Evolutionary conservation across 2,329 filamentous ascomycete genomes (phyloP), one percentile per base, ranked within the genome.

Genomic region (Trichoderma semiorbis): DNA sequence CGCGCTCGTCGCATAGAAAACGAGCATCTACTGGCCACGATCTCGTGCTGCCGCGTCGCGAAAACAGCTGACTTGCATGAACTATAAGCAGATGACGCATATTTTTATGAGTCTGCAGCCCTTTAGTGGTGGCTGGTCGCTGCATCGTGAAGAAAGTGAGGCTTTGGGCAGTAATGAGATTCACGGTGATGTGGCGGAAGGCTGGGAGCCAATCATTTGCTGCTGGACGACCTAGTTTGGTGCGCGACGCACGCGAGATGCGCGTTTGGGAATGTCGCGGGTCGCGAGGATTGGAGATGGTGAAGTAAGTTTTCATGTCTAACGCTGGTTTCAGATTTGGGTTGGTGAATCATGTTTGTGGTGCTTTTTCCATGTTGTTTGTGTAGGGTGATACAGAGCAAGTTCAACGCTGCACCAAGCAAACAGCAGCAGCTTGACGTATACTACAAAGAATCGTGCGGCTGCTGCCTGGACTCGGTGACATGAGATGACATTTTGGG

Each of bases 1-100:
- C 63, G 43, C 63, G 62, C 26, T 53, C 39, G 70, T 70, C 65
- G 47, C 66, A 62, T 21, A 18, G 66, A 72, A 70, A 68, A 69
- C 72, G 55, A 61, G 3, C 53, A 32, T 36, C 16, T 18, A 57
- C 47, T 70, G 60, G 57, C 47, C 34, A 14, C 5, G 16, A 43
- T 53, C 5, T 16, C 32, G 24, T 32, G 70, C 30, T 34, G 63
- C 64, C 74, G 73, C 74, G 74, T 75, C 75, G 74, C 75, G 75
- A 74, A 76, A 74, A 66, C 75, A 76, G 73, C 72, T 75, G 74
- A 76, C 74, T 32, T 68, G 50, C 61, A 65, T 58, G 36, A 64
- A 65, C 61, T 47, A 50, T 26, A 47, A 66, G 69, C 61, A 58
- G 69, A 53, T 58, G 69, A 60, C 47, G 18, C 32, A 30, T 72